Conservation (phyloP, 164 flowering plant species). For the Nymphaea thermarum region DNA sequence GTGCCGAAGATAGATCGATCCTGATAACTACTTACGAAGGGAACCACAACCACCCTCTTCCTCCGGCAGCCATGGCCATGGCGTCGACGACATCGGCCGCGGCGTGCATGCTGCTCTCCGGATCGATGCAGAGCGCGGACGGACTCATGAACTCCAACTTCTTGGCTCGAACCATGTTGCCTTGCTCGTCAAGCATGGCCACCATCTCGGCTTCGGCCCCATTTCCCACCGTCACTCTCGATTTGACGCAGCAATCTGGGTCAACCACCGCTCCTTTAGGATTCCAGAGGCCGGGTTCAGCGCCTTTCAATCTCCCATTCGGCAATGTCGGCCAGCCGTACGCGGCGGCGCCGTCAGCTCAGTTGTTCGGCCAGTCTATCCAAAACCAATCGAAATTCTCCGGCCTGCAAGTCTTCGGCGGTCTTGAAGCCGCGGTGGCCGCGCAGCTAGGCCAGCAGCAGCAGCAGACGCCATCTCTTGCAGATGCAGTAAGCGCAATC, state of each 20-base stretch:
- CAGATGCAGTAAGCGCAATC: conserved; percentile 32
- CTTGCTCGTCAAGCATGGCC: conserved; percentile 51
- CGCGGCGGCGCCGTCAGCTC: conserved; percentile 20
- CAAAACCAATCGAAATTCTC: conserved; percentile 66
- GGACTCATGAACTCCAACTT: conserved; percentile 47
- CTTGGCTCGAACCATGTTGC: conserved; percentile 32
- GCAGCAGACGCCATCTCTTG: conserved; percentile 14
- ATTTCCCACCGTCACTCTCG: conserved; percentile 73
- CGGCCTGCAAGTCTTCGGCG: conserved; percentile 49
- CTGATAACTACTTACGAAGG: conserved; percentile 76
- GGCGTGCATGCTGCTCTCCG: conserved; percentile 61
- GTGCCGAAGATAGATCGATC: conserved; percentile 59
- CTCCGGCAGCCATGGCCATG: conserved; percentile 84
- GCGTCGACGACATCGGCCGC: conserved; percentile 74
- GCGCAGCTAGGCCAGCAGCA: conserved; percentile 9
- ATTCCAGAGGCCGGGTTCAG: conserved; percentile 24
- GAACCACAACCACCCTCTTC: conserved; percentile 79
- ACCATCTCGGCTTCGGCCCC: conserved; percentile 84
- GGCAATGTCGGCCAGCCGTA: conserved; percentile 9
- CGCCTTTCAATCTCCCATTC: conserved; percentile 31
- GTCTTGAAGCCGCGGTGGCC: conserved; percentile 12
- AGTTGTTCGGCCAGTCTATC: conserved; percentile 43
- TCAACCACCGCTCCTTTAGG: conserved; percentile 22
- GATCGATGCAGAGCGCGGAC: conserved; percentile 67
- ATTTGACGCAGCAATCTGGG: conserved; percentile 41